Conservation (phyloP, 139 green algal genomes). For the Pseudopediastrum boryanum region DNA sequence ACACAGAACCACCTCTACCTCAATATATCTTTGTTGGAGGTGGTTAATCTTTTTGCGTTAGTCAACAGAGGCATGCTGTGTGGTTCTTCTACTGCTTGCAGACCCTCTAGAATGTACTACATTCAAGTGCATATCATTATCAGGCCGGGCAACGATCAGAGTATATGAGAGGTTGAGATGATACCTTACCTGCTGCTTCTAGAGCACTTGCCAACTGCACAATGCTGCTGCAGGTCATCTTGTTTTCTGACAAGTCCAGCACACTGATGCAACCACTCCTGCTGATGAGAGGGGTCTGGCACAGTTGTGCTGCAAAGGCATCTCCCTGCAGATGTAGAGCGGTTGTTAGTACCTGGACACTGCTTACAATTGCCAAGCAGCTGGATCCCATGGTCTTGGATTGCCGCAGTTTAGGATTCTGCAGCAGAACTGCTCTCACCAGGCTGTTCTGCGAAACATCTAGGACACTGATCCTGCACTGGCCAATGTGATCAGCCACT, state of each 20-base stretch:
- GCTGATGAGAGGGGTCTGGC: conserved; percentile 22
- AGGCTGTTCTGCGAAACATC: conserved; percentile 25
- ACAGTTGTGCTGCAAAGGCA: conserved; percentile 36
- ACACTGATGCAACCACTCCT: conserved; percentile 31
- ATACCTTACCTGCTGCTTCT: conserved; percentile 47
- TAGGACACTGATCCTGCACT: conserved; percentile 12
- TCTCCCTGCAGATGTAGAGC: conserved; percentile 43
- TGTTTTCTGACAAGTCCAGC: conserved; percentile 46
- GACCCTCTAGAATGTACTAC: too few relatives aligned
- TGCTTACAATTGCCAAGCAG: neutral
- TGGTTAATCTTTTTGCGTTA: neutral
- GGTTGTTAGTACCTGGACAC: neutral
- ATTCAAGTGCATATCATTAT: too few relatives aligned
- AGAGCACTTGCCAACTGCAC: conserved; percentile 44
- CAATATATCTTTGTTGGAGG: neutral
- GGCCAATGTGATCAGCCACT: neutral
- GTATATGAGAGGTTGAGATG: neutral
- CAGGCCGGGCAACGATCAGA: neutral
- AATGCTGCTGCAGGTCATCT: conserved; percentile 35
- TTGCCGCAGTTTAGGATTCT: neutral
- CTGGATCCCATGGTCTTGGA: neutral
- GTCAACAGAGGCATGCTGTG: neutral
- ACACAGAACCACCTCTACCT: too few relatives aligned
- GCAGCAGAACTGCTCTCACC: neutral
- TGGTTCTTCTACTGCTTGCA: neutral